Evolutionary conservation across 1,284 basidiomycete species (phyloP).

Genomic region (Ustilago lituana): DNA sequence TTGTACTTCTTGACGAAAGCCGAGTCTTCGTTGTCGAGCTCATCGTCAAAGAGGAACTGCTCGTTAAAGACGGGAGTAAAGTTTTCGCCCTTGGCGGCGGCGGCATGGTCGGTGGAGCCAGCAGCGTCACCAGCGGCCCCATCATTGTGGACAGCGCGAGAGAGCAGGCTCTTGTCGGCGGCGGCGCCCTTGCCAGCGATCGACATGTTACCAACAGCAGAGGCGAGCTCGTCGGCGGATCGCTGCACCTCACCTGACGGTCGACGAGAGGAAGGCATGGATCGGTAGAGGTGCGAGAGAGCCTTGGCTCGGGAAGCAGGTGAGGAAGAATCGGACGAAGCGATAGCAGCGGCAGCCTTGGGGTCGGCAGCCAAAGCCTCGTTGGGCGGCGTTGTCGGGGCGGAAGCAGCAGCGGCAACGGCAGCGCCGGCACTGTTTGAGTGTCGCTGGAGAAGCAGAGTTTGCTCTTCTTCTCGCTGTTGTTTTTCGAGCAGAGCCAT

Average conservation of each 20-base stretch:
- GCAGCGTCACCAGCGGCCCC: neutral
- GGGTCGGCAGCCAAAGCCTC: slow-evolving; percentile 19
- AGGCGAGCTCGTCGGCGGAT: slow-evolving; percentile 26
- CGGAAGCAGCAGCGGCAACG: slow-evolving; percentile 30
- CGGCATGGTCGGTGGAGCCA: slow-evolving; percentile 1
- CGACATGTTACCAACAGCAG: slow-evolving; percentile 31
- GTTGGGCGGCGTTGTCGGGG: slow-evolving; percentile 46
- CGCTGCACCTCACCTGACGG: slow-evolving; percentile 16
- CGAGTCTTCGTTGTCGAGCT: slow-evolving; percentile 65
- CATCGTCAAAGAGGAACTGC: slow-evolving; percentile 64
- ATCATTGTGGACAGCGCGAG: slow-evolving; percentile 7
- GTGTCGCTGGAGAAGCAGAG: slow-evolving; percentile 33
- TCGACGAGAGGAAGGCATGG: slow-evolving; percentile 48
- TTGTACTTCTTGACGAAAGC: slow-evolving; percentile 67
- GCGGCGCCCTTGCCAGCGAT: slow-evolving; percentile 15
- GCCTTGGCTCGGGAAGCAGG: slow-evolving; percentile 9
- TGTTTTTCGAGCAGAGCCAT: slow-evolving; percentile 54
- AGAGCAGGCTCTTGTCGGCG: slow-evolving; percentile 7
- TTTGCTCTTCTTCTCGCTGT: slow-evolving; percentile 55
- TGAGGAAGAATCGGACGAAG: slow-evolving; percentile 1
- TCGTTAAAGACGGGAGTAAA: slow-evolving; percentile 63
- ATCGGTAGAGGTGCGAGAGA: slow-evolving; percentile 27
- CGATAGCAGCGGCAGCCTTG: slow-evolving; percentile 13
- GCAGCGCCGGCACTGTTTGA: slow-evolving; percentile 8
- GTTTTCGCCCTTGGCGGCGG: slow-evolving; percentile 21